Percentiles rank a stretch among this genome's conserved stretches.
Conservation (phyloP, 345 rosid genomes). For the Citrus glauca region DNA sequence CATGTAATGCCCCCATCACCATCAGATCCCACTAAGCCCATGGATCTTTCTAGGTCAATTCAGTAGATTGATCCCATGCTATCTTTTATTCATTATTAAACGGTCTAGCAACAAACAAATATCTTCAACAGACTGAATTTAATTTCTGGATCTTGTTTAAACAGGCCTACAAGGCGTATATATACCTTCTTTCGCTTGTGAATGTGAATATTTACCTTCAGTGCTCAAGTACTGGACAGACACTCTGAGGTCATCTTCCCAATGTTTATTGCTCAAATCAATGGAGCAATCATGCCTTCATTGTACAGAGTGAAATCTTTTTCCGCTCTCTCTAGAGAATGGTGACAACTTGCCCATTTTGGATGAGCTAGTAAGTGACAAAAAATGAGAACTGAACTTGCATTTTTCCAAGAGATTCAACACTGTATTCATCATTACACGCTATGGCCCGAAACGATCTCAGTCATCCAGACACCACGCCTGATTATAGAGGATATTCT, state of each 20-base stretch:
- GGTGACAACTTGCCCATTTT: constrained; percentile 10
- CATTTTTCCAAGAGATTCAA: neutral
- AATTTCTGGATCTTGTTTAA: neutral
- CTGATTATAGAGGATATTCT: neutral
- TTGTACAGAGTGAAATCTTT: neutral
- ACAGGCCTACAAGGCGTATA: neutral
- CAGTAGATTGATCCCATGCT: too few relatives aligned
- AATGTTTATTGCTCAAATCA: constrained; percentile 13
- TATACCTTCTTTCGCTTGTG: neutral
- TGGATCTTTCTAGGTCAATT: neutral
- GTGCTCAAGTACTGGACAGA: neutral
- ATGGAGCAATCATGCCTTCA: constrained; percentile 8
- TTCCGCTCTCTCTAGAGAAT: neutral
- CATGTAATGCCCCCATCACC: neutral
- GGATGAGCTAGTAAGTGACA: constrained; percentile 13
- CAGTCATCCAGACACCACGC: constrained; percentile 9
- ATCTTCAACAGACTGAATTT: too few relatives aligned
- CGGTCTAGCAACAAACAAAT: neutral
- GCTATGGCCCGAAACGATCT: neutral
- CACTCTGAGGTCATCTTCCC: neutral
- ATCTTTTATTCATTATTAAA: too few relatives aligned
- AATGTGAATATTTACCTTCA: neutral
- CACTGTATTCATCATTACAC: constrained; percentile 9
- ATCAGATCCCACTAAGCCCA: neutral
- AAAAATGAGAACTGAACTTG: neutral